Conservation (phyloP, 805 yeast genomes). For the Wickerhamomyces chaumierensis region DNA sequence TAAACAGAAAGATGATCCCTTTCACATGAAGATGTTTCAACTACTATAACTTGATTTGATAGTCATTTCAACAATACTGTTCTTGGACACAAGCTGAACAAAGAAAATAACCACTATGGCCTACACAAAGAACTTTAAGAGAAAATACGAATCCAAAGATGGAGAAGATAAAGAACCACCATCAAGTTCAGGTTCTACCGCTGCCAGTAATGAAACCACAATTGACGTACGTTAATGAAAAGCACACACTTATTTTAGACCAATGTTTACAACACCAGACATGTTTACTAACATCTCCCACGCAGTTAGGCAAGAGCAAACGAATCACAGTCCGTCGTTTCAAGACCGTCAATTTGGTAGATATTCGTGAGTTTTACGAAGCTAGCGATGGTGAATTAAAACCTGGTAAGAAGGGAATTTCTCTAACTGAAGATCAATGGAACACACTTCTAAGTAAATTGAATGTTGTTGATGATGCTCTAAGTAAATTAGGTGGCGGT, state of each 20-base stretch:
- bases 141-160: not conserved
- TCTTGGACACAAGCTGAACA: no score
- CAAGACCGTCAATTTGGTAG: constrained; percentile 57
- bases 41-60: no score
- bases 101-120: no score
- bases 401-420: constrained; percentile 77
- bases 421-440: constrained; percentile 50
- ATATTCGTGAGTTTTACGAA: constrained; percentile 74
- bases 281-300: no score
- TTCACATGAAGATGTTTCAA: no score
- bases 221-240: not conserved
- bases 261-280: no score
- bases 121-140: not conserved
- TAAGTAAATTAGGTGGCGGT: constrained; percentile 24
- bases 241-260: no score
- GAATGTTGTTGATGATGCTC: constrained; percentile 40
- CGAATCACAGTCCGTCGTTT: constrained; percentile 65
- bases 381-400: constrained; percentile 43
- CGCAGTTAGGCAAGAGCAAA: constrained; percentile 46
- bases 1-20: no score
- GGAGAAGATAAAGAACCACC: not conserved
- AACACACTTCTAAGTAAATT: constrained; percentile 30
- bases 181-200: not conserved
- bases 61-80: no score
- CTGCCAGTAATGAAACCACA: not conserved